Conservation (phyloP, 306 rosid species). For the Amphicarpaea edgeworthii region DNA sequence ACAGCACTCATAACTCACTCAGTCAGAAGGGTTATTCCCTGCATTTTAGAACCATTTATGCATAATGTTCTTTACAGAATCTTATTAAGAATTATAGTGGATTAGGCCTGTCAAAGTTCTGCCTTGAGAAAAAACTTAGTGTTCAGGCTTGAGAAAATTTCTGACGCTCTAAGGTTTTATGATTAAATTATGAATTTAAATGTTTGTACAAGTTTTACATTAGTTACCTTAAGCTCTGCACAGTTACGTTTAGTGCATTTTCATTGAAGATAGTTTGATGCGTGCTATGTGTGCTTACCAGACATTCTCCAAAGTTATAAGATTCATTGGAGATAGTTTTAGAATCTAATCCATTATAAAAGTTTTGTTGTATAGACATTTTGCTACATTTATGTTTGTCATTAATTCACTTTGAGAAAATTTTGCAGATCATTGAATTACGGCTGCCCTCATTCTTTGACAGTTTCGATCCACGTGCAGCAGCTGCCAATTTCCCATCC, state of each 20-base stretch:
- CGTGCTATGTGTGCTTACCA: background rate
- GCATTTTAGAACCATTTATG: no score
- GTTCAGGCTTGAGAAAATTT: background rate
- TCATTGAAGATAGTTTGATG: conserved; percentile 13
- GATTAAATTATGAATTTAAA: conserved; percentile 32
- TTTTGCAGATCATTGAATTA: conserved; percentile 81
- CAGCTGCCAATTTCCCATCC: conserved; percentile 92
- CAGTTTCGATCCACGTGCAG: conserved; percentile 90
- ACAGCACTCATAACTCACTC: background rate
- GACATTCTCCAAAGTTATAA: conserved; percentile 2
- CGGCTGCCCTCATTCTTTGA: conserved; percentile 87
- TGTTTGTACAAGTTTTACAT: background rate
- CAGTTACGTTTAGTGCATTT: conserved; percentile 22
- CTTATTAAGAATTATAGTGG: conserved; percentile 2
- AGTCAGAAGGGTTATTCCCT: no score
- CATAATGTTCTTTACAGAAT: no score
- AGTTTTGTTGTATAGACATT: background rate
- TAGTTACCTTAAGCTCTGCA: background rate
- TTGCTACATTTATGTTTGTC: conserved; percentile 20
- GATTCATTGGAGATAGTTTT: no score
- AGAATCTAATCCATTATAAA: conserved; percentile 25
- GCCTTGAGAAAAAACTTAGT: background rate
- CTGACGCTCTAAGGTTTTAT: background rate
- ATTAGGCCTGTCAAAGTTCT: conserved; percentile 32
- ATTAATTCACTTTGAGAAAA: conserved; percentile 25